Base-by-base conservation (phyloP, 2,329 filamentous ascomycete genomes). In the Exophiala lecanii-corni region DNA sequence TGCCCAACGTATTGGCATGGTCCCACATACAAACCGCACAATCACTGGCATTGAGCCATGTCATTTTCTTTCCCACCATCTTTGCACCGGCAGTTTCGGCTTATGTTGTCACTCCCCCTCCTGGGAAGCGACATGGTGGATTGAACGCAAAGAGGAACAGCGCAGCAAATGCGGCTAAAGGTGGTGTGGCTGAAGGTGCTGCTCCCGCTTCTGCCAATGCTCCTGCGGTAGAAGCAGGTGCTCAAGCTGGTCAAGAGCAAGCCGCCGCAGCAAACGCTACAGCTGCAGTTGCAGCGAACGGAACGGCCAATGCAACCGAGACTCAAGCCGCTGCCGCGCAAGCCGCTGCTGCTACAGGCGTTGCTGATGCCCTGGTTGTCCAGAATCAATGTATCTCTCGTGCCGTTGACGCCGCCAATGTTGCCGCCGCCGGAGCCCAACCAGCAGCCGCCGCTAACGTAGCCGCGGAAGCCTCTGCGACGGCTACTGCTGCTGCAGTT, bases 1-100 rank as follows among this genome's bases (percentile, higher is more conserved):
- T 48, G n/a, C 45, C 49, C 3, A 33, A 25, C n/a, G 44, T 48
- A 19, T 39, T 51, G n/a, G 46, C 46, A n/a, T 16, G 39, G 19
- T 18, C 23, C 18, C 20, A 37, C 13, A 19, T 36, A 12, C 36
- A 41, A 21, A 41, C 20, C 16, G 18, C 36, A 5, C 43, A 32
- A n/a, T 38, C 43, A 13, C 16, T 46, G 38, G 43, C 37, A 5
- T 20, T 46, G 33, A 41, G 30, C 13, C 40, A 39, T 21, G 23
- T 47, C 12, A 13, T 45, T 10, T 12, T 32, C 20, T 15, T 39
- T 12, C 30, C 43, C 21, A 26, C 20, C 20, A 20, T 43, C 16
- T 21, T 47, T n/a, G 20, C 30, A 6, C 44, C 44, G 5, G 39
- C 36, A 7, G 39, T 47, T 3, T 39, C 34, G 4, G 44, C 34